Conservation (phyloP, 2,329 filamentous ascomycete genomes). For the Emergomyces orientalis region DNA sequence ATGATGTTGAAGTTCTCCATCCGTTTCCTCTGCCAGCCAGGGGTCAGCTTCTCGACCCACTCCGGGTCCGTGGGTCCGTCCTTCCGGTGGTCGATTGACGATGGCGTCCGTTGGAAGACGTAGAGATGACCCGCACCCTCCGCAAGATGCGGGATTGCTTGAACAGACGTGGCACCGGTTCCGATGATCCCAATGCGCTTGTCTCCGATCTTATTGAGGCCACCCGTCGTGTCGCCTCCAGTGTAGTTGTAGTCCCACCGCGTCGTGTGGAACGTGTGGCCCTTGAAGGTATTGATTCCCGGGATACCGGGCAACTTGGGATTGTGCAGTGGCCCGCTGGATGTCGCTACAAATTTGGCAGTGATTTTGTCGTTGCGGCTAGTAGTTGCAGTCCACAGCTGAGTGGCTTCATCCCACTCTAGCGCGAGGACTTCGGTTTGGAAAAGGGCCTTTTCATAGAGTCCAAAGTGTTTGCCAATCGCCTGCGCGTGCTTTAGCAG, state of each 20-base stretch:
- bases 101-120: too few species aligned
- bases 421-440: neutral
- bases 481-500: neutral
- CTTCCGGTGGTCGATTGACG: too few species aligned
- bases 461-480: neutral
- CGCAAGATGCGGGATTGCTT: too few species aligned
- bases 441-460: neutral
- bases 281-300: neutral
- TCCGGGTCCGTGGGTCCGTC: too few species aligned
- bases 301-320: neutral
- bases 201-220: neutral
- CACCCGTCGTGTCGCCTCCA: too few species aligned
- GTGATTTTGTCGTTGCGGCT: neutral
- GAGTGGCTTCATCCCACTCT: neutral
- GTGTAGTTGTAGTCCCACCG: neutral
- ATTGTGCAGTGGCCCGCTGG: neutral
- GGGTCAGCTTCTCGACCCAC: too few species aligned
- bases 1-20: too few species aligned
- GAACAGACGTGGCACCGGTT: neutral
- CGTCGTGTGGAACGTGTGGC: neutral
- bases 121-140: too few species aligned
- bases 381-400: neutral
- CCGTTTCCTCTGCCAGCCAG: too few species aligned
- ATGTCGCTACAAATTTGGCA: neutral
- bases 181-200: neutral